A percentile compares a stretch with the other conserved stretches of the same genome.
These are phyloP conservation scores for Tolypocladium album DNA, from an alignment of 2,329 filamentous ascomycete species.

Conservation along the genomic window DNA sequence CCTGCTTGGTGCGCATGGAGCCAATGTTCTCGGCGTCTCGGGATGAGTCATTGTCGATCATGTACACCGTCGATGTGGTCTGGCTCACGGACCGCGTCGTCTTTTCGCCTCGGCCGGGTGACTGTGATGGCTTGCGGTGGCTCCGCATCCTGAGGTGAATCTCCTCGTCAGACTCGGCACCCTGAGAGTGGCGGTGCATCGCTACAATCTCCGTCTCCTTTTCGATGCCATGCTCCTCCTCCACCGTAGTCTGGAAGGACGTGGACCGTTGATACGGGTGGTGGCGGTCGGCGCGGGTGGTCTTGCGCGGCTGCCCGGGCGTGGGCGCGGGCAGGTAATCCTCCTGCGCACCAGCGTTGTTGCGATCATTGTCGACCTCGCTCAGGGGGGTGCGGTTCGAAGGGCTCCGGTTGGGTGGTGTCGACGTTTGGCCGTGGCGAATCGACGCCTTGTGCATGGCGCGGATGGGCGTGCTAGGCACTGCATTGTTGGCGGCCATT, in stretches of 20 bases:
- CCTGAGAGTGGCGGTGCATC: slow-evolving; percentile 50
- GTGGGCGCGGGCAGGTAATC: slow-evolving; percentile 93
- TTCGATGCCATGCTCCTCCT: slow-evolving; percentile 42
- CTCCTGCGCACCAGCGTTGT: slow-evolving; percentile 60
- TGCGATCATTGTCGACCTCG: slow-evolving; percentile 77
- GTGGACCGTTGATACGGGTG: slow-evolving; percentile 58
- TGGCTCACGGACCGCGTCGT: slow-evolving; percentile 59
- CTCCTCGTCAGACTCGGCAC: slow-evolving; percentile 71
- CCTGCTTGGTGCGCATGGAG: slow-evolving; percentile 45
- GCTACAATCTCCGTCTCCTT: slow-evolving; percentile 51
- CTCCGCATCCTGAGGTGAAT: slow-evolving; percentile 64
- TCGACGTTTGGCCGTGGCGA: slow-evolving; percentile 62
- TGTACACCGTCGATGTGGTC: slow-evolving; percentile 59
- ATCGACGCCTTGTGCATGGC: slow-evolving; percentile 49
- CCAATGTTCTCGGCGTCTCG: slow-evolving; percentile 65
- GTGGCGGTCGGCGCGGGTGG: slow-evolving; percentile 64
- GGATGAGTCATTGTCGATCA: slow-evolving; percentile 55
- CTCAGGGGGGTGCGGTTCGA: slow-evolving; percentile 79
- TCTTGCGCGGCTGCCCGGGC: slow-evolving; percentile 89
- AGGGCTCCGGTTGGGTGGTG: slow-evolving; percentile 70
- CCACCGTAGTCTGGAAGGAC: slow-evolving; percentile 29
- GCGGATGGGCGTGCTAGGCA: slow-evolving; percentile 50
- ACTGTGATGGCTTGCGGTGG: slow-evolving; percentile 54
- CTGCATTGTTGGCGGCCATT: slow-evolving; percentile 35
- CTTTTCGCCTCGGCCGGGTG: slow-evolving; percentile 50